Evolutionary conservation across 257 asterid genomes (phyloP).

Genomic region (Solanum boliviense): DNA sequence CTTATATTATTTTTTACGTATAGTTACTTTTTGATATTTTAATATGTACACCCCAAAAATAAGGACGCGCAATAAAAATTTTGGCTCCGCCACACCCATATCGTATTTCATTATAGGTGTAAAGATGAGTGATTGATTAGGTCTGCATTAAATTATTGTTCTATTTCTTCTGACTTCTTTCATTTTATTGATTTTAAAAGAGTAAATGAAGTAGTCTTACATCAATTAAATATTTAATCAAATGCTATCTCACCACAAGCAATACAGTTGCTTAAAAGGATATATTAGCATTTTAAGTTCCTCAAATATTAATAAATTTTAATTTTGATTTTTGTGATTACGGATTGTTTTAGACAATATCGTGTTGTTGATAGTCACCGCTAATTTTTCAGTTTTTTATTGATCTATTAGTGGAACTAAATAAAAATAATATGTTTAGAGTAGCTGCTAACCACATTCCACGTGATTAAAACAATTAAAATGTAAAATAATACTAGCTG

Average conservation of each 20-base stretch:
- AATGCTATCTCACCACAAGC: neutral
- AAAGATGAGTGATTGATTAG: neutral
- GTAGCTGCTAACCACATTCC: neutral
- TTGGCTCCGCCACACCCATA: neutral
- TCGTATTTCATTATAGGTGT: neutral
- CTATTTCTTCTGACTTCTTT: neutral
- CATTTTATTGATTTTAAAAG: neutral
- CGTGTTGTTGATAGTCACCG: neutral
- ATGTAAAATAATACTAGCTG: neutral
- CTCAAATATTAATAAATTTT: neutral
- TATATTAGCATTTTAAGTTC: neutral
- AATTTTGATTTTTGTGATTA: neutral
- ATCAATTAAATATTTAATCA: neutral
- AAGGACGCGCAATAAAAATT: fast-evolving
- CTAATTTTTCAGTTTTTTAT: neutral
- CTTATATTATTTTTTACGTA: no score
- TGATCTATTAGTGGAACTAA: neutral
- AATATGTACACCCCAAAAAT: no score
- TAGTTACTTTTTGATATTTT: no score
- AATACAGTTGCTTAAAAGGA: neutral
- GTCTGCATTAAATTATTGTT: neutral
- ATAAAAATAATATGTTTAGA: neutral
- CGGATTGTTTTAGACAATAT: neutral
- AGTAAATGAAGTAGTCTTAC: neutral
- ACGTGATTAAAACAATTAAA: neutral